Conservation (phyloP, 1,139 yeast species). For the Scheffersomyces cryptocercus region DNA sequence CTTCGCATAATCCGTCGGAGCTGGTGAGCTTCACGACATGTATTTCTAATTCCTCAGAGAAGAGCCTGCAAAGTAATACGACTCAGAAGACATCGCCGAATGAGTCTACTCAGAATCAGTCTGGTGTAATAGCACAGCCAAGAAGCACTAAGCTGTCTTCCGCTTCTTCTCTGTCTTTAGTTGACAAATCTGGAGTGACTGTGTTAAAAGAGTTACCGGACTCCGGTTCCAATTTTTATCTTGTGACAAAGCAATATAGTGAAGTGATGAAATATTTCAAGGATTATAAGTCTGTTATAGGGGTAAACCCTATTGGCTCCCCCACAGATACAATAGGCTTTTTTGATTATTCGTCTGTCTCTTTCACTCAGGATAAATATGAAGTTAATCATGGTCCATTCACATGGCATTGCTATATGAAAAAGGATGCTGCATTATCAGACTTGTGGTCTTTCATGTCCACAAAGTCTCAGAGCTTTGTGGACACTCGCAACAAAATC, state of each 20-base stretch:
- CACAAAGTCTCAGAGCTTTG: background rate
- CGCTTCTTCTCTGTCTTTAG: no score
- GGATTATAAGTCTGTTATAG: slow-evolving; percentile 5
- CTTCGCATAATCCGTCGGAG: no score
- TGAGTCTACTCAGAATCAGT: no score
- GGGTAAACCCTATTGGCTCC: slow-evolving; percentile 6
- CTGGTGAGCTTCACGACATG: no score
- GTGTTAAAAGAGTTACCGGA: no score
- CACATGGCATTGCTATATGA: slow-evolving; percentile 48
- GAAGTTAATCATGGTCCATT: slow-evolving; percentile 50
- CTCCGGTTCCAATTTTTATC: background rate
- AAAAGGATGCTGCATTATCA: slow-evolving; percentile 47
- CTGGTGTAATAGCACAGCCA: no score
- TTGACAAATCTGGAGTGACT: no score
- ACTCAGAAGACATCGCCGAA: no score
- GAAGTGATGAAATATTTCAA: background rate
- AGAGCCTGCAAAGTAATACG: no score
- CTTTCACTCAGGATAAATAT: slow-evolving; percentile 24
- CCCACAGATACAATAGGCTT: background rate
- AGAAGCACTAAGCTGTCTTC: no score
- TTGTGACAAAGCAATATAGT: background rate
- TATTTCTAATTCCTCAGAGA: no score
- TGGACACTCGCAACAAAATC: background rate
- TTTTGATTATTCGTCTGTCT: background rate
- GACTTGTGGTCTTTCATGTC: slow-evolving; percentile 33